phyloP scores from a whole-genome alignment of 495 filamentous ascomycete species.

The Lophiotrema nucula region DNA sequence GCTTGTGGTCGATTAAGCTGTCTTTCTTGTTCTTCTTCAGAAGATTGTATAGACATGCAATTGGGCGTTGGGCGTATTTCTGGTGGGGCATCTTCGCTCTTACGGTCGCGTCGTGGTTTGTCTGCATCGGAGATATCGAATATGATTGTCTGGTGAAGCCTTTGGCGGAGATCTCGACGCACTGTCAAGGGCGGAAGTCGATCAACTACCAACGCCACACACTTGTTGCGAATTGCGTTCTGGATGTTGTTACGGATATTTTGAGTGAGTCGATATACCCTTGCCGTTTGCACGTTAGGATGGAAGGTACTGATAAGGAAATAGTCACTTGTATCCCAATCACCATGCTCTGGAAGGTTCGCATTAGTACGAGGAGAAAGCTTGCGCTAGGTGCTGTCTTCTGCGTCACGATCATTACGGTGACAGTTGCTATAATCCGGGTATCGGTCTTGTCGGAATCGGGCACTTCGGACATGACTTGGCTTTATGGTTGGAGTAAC shows the following conservation, averaged over 20 bases:
- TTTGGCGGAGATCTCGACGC: not conserved
- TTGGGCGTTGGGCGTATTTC: not conserved
- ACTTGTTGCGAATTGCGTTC: not conserved
- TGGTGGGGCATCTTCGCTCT: not conserved
- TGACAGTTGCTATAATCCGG: not conserved
- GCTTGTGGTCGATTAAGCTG: not conserved
- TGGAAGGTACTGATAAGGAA: not conserved
- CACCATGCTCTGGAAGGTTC: not conserved
- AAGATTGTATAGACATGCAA: not conserved
- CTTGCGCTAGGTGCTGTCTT: not conserved
- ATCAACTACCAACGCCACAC: not conserved
- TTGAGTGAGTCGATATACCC: no score
- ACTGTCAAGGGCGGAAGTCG: not conserved
- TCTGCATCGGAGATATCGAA: not conserved
- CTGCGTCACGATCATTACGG: not conserved
- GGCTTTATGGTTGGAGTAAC: not conserved
- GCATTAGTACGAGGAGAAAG: not conserved
- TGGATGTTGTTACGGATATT: not conserved
- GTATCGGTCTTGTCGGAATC: not conserved
- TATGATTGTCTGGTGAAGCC: not conserved
- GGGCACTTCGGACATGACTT: not conserved
- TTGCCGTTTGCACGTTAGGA: no score
- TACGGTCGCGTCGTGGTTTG: not conserved
- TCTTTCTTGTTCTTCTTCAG: not conserved
- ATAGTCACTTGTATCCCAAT: not conserved